A percentile compares a stretch with the other conserved stretches of the same genome.
Evolutionary conservation across 1,139 yeast species (phyloP).

Genomic region (Hyphopichia pseudoburtonii): DNA sequence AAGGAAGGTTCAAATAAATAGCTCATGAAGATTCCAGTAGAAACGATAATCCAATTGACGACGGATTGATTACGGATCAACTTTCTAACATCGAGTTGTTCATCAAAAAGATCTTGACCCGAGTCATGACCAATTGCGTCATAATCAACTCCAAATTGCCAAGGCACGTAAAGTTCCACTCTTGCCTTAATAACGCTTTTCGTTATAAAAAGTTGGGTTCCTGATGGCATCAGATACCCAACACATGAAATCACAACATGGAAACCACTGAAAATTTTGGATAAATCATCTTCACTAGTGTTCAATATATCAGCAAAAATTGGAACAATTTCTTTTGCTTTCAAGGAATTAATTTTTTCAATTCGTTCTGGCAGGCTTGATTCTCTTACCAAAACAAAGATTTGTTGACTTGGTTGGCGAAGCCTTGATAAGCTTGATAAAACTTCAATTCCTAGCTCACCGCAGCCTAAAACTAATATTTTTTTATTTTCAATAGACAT

Average conservation of each 20-base stretch:
- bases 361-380: not conserved
- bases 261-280: not conserved
- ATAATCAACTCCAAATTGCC: conserved; percentile 2
- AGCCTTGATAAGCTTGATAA: not conserved
- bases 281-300: not conserved
- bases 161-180: not conserved
- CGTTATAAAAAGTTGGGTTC: not conserved
- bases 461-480: conserved; percentile 1
- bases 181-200: not conserved
- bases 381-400: not conserved
- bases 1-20: conserved; percentile 1
- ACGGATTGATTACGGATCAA: not conserved
- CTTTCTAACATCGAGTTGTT: not conserved
- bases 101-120: conserved; percentile 2
- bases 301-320: not conserved
- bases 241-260: not conserved
- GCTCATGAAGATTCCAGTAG: conserved; percentile 2
- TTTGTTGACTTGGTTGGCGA: not conserved
- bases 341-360: not conserved
- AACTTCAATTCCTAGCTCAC: not conserved
- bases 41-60: not conserved
- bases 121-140: conserved; percentile 1
- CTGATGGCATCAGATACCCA: not conserved
- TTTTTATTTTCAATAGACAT: too few relatives aligned
- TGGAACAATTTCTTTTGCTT: not conserved